Evolutionary conservation across 345 rosid species (phyloP), one percentile per base, ranked within the genome.

Genomic region (Salix brachista): DNA sequence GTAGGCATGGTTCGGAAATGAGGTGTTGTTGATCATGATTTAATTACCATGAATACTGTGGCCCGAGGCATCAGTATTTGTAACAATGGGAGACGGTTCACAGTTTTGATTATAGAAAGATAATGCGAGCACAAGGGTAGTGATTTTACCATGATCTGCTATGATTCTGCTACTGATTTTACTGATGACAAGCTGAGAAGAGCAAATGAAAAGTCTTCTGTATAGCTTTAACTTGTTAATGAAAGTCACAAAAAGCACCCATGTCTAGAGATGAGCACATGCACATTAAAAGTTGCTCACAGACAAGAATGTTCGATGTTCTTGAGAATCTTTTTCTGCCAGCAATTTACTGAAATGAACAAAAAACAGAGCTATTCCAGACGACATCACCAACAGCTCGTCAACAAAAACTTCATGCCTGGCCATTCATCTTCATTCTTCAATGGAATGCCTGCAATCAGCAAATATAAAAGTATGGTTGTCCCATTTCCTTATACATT

Each of bases 341-440:
- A 34, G 3, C 37, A 32, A 42, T 71, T 80, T 84, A 75, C 80
- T 84, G 16, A 72, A 65, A n/a, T 5, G 17, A 72, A 36, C 56
- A 48, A 64, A 34, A 44, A 76, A 64, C 37, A 64, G 39, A 23
- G 52, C 66, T 18, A 14, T 7, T 58, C 74, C 61, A 65, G 42
- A 54, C 32, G 19, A 16, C 52, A 19, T 61, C 30, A 54, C 34
- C 12, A 30, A 8, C 14, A 25, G 17, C 42, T 78, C 52, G 37
- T 72, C 52, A 17, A 25, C 69, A 67, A 46, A 60, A 71, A 44
- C 78, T 10, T 77, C n/a, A 56, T 42, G 37, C 50, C 42, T 66
- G 65, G 56, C 36, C 52, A 30, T 60, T 50, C 25, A 50, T 14
- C 48, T 23, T 58, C 64, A n/a, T 3, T 32, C 39, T 65, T 74